Evolutionary conservation across 2,329 filamentous ascomycete genomes (phyloP), one percentile per base, ranked within the genome.

Genomic region (Fusarium sp.): DNA sequence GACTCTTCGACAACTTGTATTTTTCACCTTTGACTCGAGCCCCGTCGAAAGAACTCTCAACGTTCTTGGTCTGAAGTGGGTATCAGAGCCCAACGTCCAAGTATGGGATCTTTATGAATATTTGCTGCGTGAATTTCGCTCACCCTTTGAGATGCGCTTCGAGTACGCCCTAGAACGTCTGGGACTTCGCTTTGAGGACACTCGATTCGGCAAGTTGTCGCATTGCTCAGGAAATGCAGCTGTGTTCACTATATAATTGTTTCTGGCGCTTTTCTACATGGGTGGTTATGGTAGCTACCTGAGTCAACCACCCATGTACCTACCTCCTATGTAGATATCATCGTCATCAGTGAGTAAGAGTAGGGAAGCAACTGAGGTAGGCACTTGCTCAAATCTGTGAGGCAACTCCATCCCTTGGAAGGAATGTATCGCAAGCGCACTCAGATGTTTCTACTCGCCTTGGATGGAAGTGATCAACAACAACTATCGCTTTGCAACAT

Each of bases 131-230:
- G 51, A 65, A 20, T 38, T 55, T 14, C 51, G 55, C 9, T 59
- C 68, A 18, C n/a, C 24, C 42, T 38, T 44, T 10, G 46, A 40
- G 40, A 42, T 36, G 22, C 40, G 40, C 4, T 50, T 72, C 24
- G 57, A 68, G 45, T 52, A 72, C 40, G 66, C 56, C 15, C 33
- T 72, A 13, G 59, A 68, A 52, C 53, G 57, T 3, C 39, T 72
- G 8, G 69, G 69, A 2, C 44, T 70, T 13, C 69, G 63, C 0
- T 72, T 72, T 13, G 54, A 53, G 15, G 68, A 69, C 11, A 58
- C 51, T 28, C 63, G 66, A n/a, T 72, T 71, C 5, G 59, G 69
- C 5, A 65, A 63, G 7, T 18, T 72, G 7, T 42, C 57, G 3
- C 46, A 39, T 31, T 72, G 66, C 9, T 48, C 63, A 0, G 69